Conservation (phyloP, 148 eudicot species). For the Agrostemma githago region DNA sequence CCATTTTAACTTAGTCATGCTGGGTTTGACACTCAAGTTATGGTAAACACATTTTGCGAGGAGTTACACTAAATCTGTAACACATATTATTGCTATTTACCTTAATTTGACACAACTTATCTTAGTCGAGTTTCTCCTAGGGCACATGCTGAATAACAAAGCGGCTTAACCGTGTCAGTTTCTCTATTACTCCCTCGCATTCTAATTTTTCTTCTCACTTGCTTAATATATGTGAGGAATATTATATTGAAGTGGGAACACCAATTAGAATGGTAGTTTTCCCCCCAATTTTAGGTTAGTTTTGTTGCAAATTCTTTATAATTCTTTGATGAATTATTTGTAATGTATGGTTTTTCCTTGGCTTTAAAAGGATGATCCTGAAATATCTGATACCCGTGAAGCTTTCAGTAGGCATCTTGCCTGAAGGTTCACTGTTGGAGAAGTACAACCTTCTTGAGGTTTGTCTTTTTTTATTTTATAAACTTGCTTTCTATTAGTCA, state of each 20-base stretch:
- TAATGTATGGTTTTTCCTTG: constrained; percentile 15
- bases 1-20: not conserved
- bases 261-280: no score
- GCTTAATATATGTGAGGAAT: not conserved
- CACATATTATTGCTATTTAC: not conserved
- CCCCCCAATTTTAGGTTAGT: not conserved
- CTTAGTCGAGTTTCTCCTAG: not conserved
- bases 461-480: constrained; percentile 8
- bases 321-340: not conserved
- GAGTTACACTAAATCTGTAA: not conserved
- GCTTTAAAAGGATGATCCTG: constrained; percentile 71
- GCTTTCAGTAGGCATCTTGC: constrained; percentile 89
- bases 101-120: not conserved
- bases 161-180: not conserved
- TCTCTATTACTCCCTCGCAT: not conserved
- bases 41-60: not conserved
- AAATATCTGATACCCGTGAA: constrained; percentile 96
- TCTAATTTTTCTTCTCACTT: not conserved
- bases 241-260: no score
- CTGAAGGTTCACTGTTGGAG: constrained; percentile 55
- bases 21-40: not conserved
- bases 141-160: not conserved
- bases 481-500: not conserved
- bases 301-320: not conserved
- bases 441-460: constrained; percentile 83